A percentile compares a stretch with the other conserved stretches of the same genome.
These are phyloP conservation scores for Spizellomyces sp. DNA, from an alignment of 192 early-diverging fungal species.

Conservation along the genomic window DNA sequence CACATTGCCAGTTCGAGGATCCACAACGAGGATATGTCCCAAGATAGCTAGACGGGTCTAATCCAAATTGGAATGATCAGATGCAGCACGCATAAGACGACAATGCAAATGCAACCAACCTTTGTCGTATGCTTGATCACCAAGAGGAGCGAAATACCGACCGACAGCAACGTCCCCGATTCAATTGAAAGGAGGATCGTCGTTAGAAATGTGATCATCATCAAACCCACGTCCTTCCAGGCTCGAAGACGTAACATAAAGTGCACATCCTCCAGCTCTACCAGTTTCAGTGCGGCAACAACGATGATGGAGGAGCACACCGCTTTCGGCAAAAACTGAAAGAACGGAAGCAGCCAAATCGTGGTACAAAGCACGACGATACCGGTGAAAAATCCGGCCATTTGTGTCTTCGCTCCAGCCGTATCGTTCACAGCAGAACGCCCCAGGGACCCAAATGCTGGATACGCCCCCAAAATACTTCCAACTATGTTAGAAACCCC, in stretches of 20 bases:
- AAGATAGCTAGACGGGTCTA: slow-evolving; percentile 53
- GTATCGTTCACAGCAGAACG: slow-evolving; percentile 92
- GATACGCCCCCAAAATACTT: slow-evolving; percentile 72
- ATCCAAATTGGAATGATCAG: neutral
- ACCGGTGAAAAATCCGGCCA: slow-evolving; percentile 83
- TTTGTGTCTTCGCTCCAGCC: slow-evolving; percentile 87
- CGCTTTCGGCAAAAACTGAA: slow-evolving; percentile 82
- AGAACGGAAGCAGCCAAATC: slow-evolving; percentile 78
- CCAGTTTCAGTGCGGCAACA: slow-evolving; percentile 53
- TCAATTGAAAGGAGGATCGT: slow-evolving; percentile 92
- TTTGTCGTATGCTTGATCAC: slow-evolving; percentile 90
- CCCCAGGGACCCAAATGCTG: slow-evolving; percentile 89
- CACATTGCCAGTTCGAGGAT: slow-evolving; percentile 36
- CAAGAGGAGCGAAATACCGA: slow-evolving; percentile 83
- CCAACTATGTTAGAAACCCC: slow-evolving; percentile 87
- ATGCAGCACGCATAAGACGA: neutral
- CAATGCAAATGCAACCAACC: slow-evolving; percentile 45
- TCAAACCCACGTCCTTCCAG: slow-evolving; percentile 76
- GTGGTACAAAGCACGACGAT: slow-evolving; percentile 76
- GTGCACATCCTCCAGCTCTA: slow-evolving; percentile 55
- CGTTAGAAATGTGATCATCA: slow-evolving; percentile 84
- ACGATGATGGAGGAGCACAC: slow-evolving; percentile 64
- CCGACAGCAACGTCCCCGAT: slow-evolving; percentile 89
- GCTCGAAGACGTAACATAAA: slow-evolving; percentile 51
- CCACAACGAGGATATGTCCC: slow-evolving; percentile 44